phyloP scores from a whole-genome alignment of 306 rosid species.

The Cotoneaster glaucophyllus region DNA sequence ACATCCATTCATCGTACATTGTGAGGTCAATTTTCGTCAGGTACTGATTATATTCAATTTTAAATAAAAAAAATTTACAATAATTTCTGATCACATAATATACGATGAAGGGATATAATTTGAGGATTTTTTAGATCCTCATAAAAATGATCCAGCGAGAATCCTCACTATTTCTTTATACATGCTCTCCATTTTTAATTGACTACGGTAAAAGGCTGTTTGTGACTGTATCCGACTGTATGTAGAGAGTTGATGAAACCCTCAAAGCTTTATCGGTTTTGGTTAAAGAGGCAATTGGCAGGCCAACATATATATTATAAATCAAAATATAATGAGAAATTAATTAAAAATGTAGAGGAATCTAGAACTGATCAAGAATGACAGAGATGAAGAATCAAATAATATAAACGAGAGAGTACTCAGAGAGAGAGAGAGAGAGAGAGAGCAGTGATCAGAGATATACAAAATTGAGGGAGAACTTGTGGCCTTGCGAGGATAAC shows the following conservation, averaged over 20 bases:
- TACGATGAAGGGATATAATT: rapidly evolving
- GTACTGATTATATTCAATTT: too few species aligned
- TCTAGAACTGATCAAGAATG: neutral
- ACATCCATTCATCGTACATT: rapidly evolving
- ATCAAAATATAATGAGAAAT: constrained; percentile 15
- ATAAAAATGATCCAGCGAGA: rapidly evolving
- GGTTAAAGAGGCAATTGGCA: constrained; percentile 69
- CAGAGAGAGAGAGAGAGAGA: constrained; percentile 2
- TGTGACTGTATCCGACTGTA: constrained; percentile 48
- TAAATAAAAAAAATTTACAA: too few species aligned
- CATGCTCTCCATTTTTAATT: constrained; percentile 1
- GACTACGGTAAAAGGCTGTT: constrained; percentile 69
- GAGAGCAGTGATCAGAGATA: neutral
- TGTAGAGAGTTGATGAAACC: constrained; percentile 49
- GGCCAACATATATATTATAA: constrained; percentile 11
- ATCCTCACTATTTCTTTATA: neutral
- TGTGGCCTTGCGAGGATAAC: constrained; percentile 26
- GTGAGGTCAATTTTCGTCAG: rapidly evolving
- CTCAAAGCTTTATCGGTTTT: constrained; percentile 67
- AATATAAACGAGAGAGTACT: constrained; percentile 2
- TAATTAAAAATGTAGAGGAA: constrained; percentile 8
- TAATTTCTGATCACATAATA: rapidly evolving
- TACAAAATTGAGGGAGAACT: constrained; percentile 11
- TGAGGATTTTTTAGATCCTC: rapidly evolving
- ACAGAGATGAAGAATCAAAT: constrained; percentile 26